Base-by-base conservation (phyloP, 2,329 filamentous ascomycete genomes). In the Beauveria pseudobassiana region DNA sequence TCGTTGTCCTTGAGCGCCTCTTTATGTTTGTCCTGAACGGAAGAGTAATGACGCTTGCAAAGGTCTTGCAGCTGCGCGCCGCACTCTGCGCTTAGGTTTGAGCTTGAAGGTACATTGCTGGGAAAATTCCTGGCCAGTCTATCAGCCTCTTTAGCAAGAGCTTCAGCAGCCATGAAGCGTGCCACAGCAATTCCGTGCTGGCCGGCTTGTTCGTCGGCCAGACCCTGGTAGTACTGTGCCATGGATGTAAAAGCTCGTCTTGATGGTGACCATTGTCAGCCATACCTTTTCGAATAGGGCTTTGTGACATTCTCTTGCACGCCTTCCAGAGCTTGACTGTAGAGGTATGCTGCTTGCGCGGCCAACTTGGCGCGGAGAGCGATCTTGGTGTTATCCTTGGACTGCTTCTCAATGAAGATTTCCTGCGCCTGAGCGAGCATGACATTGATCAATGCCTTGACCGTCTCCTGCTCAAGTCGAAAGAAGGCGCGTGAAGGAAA, bases 371-470 rank as follows among this genome's bases (percentile, higher is more conserved):
- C 96, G 65, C 99, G 77, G 65, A 99, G 79, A 7, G 89, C 93
- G 30, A 91, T 85, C 76, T 98, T 99, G 78, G 98, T 99, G 65
- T 89, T 86, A 72, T 98, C 95, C 16, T 87, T 82, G 65, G 96
- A 86, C 75, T 98, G 95, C 77, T 97, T 98, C 77, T 99, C 96
- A 34, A 99, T 80, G 68, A 99, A 99, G 3, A 98, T 91, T 74
- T 99, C 95, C 74, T 99, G 96, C 4, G 90, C 93, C 75, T 99
- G 95, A 1, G 93, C 96, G 61, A 99, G 84, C 82, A 91, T 98
- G 63, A 99, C 86, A 57, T 88, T 85, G 71, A 99, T 98, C 66
- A 99, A 76, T 0, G 91, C 92, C 77, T 97, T 97, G 70, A 99
- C 91, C 0, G 95, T 99, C 56, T 99, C 93, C 95, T 82, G 73